Percentiles rank a stretch among this genome's conserved stretches.
These are phyloP conservation scores for Malassezia sympodialis DNA, from an alignment of 1,284 basidiomycete genomes.

Conservation along the genomic window DNA sequence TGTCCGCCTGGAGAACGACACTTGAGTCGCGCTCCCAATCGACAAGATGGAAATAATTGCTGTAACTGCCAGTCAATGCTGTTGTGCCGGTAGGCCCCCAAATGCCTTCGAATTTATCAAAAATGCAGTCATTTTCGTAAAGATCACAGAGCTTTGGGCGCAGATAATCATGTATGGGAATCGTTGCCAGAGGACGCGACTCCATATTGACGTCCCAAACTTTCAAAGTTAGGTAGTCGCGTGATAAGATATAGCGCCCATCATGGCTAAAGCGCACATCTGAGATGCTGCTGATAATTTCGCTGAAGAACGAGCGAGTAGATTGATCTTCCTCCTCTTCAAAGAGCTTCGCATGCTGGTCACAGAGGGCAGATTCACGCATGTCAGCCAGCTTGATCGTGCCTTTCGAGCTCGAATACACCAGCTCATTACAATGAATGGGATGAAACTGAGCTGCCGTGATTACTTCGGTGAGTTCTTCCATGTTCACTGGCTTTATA, in stretches of 20 bases:
- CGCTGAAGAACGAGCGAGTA: slow-evolving; percentile 98
- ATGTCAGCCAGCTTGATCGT: slow-evolving; percentile 99
- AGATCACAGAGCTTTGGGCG: slow-evolving; percentile 94
- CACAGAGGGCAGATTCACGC: slow-evolving; percentile 94
- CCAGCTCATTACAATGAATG: slow-evolving; percentile 92
- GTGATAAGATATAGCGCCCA: slow-evolving; percentile 88
- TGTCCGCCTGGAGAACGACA: slow-evolving; percentile 93
- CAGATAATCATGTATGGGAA: slow-evolving; percentile 96
- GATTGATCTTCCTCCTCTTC: slow-evolving; percentile 90
- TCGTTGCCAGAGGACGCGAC: slow-evolving; percentile 86
- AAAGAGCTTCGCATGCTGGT: slow-evolving; percentile 72
- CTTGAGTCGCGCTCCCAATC: slow-evolving; percentile 82
- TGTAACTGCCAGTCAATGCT: slow-evolving; percentile 77
- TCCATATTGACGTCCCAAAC: slow-evolving; percentile 99
- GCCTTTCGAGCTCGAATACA: slow-evolving; percentile 99
- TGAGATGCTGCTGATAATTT: slow-evolving; percentile 98
- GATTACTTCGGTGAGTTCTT: slow-evolving; percentile 98
- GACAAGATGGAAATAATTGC: slow-evolving; percentile 99
- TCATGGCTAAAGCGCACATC: slow-evolving; percentile 99
- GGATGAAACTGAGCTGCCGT: slow-evolving; percentile 99
- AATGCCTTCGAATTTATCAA: slow-evolving; percentile 78
- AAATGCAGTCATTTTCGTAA: slow-evolving; percentile 99
- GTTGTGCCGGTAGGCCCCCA: slow-evolving; percentile 45
- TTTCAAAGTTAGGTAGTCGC: slow-evolving; percentile 95
- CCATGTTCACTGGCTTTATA: slow-evolving; percentile 99